Base-by-base conservation (phyloP, 2,329 filamentous ascomycete species). In the Phaeophleospora eucalypticola region DNA sequence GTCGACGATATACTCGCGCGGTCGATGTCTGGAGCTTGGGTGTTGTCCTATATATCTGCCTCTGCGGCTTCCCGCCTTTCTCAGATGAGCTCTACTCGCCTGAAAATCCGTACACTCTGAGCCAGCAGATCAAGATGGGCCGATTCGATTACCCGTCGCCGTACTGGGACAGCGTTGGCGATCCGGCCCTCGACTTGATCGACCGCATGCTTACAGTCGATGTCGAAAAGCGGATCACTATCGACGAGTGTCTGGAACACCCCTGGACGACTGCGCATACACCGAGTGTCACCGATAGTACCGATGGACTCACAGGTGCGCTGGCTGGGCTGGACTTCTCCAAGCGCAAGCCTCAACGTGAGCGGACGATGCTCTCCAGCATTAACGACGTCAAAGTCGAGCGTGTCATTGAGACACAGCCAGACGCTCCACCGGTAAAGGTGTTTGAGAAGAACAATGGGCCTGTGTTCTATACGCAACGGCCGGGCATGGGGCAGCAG, bases 11-110 rank as follows among this genome's bases (percentile, higher is more conserved):
- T 71, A 95, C 90, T 45, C 88, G 89, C 61, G 90, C 90, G 2
- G 93, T 98, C 8, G 93, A 98, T 65, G 78, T 97, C 35, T 97
- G 93, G 93, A 95, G 90, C 1, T 77, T 97, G 1, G 93, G 93
- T n/a, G 93, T 98, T 2, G 91, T 98, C 3, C 77, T 98, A 18
- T 98, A 97, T 70, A 97, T 97, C 59, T 96, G 89, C 65, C 79
- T 97, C 4, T 97, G 93, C 65, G 93, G 93, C 29, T 97, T 97
- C 63, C 93, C 91, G 3, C 93, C 93, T 0, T 98, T 98, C 70
- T 95, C 89, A 0, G 93, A 98, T 61, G 93, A 98, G 69, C 81
- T 97, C 0, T 87, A 84, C 69, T 71, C 65, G 3, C 27, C 71
- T 29, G 84, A 95, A 36, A 93, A 90, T 56, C 93, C 93, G 2